Conservation (phyloP, 1,139 yeast species). For the Casaregolazyma suthepensis region DNA sequence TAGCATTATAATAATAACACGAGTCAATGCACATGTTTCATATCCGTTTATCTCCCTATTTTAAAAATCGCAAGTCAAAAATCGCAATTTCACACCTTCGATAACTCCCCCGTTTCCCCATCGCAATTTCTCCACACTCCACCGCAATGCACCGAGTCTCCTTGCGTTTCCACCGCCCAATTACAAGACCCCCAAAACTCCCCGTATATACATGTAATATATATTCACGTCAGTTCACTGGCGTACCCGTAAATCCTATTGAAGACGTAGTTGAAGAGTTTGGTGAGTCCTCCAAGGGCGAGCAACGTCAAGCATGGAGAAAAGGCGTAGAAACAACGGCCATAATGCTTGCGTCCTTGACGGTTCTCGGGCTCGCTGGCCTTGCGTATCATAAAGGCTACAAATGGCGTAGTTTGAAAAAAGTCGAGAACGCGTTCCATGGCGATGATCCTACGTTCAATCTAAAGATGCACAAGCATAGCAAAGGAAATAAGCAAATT, state of each 20-base stretch:
- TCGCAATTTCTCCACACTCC: neutral
- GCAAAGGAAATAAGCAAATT: slow-evolving; percentile 29
- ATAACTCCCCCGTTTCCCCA: neutral
- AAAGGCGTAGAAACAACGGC: slow-evolving; percentile 69
- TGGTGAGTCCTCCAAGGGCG: neutral
- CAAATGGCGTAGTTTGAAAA: slow-evolving; percentile 51
- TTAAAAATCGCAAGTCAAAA: too few species aligned
- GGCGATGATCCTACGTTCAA: slow-evolving; percentile 63
- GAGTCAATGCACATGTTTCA: neutral
- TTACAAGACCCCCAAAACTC: neutral
- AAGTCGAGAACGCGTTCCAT: slow-evolving; percentile 64
- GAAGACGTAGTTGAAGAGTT: slow-evolving; percentile 6
- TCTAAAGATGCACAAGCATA: slow-evolving; percentile 46
- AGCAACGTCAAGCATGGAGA: slow-evolving; percentile 29
- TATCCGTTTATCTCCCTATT: neutral
- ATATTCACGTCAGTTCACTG: neutral
- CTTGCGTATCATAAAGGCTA: slow-evolving; percentile 60
- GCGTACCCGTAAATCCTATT: slow-evolving; percentile 5
- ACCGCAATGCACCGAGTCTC: neutral
- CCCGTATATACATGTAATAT: neutral
- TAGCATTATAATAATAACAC: neutral
- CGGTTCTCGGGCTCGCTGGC: slow-evolving; percentile 69
- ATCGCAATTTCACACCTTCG: too few species aligned
- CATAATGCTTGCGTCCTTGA: slow-evolving; percentile 67
- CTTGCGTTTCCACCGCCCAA: neutral